Base-by-base conservation (phyloP, 306 rosid genomes). In the Lathyrus sativus region DNA sequence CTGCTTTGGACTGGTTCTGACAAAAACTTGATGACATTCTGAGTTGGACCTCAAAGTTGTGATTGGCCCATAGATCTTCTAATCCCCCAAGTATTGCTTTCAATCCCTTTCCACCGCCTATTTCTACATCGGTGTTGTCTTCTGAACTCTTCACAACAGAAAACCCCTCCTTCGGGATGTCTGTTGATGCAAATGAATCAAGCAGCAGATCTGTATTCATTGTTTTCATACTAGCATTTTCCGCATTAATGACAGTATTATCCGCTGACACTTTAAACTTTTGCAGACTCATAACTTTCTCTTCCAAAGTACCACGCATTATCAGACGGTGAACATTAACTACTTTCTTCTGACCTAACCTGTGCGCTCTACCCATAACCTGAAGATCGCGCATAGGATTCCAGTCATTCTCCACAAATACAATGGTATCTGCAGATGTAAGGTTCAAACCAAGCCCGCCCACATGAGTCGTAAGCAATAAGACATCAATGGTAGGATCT, bases 351-450 rank as follows among this genome's bases (percentile, higher is more conserved):
- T 93, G 98, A 74, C 98, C 98, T 62, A 93, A 82, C 79, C 98
- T 85, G 76, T 93, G 98, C 46, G 98, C 96, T 81, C 96, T 88
- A 80, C 90, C 96, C 98, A 93, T 93, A 68, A 92, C 98, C 96
- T 89, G 98, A 79, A 75, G 97, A 79, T 93, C 98, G 12, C 98
- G 96, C 97, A 90, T 90, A 26, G 97, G 98, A 82, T 93, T 93
- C 98, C 98, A 93, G 70, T 93, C 98, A 56, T 93, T 96, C 87
- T 93, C 98, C 93, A 93, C 85, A 79, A 93, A 93, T 70, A 93
- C 79, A 38, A 93, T 88, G 37, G 98, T 93, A 81, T 93, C 91
- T 2, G 98, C 98, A 42, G 98, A 88, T 82, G 97, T 93, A 77
- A 90, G 83, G 85, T 93, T 93, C 93, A 93, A 81, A 62, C 98